phyloP scores from a whole-genome alignment of 139 green algal species.

The Closterium sp. region DNA sequence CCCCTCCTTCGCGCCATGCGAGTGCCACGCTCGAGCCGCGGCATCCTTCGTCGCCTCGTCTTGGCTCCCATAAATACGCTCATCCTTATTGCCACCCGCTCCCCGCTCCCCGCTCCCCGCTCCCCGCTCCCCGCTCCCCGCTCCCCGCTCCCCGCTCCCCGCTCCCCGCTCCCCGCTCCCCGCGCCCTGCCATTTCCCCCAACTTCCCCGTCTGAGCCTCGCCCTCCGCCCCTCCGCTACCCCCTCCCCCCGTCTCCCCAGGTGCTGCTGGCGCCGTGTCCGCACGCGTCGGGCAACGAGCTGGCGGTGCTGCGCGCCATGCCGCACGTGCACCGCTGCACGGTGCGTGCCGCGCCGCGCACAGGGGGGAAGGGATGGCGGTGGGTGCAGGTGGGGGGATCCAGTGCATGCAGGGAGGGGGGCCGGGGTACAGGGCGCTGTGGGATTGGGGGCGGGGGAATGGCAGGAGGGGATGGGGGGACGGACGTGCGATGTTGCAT shows the following conservation, averaged over 20 bases:
- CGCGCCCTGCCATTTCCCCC: background rate
- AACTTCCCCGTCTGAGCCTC: background rate
- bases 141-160: too few relatives aligned
- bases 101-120: too few relatives aligned
- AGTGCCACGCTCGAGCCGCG: background rate
- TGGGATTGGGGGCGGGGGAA: background rate
- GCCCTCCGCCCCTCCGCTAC: background rate
- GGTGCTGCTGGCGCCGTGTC: constrained; percentile 47
- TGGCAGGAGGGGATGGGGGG: too few relatives aligned
- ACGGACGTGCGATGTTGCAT: too few relatives aligned
- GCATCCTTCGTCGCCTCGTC: background rate
- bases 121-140: too few relatives aligned
- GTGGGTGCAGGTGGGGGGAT: too few relatives aligned
- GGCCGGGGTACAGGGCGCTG: background rate
- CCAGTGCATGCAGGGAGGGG: background rate
- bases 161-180: too few relatives aligned
- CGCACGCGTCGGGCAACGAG: constrained; percentile 41
- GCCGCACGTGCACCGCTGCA: constrained; percentile 45
- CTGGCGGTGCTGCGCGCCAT: constrained; percentile 31
- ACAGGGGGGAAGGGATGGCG: background rate
- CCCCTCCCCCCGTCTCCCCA: background rate
- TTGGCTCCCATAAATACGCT: background rate
- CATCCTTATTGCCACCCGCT: background rate
- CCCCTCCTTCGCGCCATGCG: background rate
- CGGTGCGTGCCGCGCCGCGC: constrained; percentile 4